These are phyloP conservation scores for Tritrichomonas musculus DNA, from an alignment of 208 protist genomes.

Conservation along the genomic window DNA sequence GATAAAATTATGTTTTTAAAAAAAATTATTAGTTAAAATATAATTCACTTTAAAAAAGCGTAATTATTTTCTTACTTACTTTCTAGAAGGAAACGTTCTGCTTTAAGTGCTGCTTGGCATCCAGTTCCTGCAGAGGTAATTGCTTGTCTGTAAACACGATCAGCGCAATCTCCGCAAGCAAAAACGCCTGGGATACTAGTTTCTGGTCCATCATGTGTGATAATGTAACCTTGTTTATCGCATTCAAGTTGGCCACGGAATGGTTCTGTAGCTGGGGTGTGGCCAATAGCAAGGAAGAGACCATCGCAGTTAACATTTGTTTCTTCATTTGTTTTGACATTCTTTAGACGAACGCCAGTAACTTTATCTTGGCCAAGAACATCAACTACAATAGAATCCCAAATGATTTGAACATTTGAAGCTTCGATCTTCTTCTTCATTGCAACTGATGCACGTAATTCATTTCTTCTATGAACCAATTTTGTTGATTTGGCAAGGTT, in stretches of 20 bases:
- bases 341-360: conserved; percentile 37
- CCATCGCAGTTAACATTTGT: conserved; percentile 47
- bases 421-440: conserved; percentile 57
- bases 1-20: too few relatives aligned
- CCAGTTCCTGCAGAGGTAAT: conserved; percentile 68
- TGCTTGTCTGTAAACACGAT: conserved; percentile 66
- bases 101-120: conserved; percentile 67
- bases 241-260: conserved; percentile 49
- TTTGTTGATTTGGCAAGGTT: conserved; percentile 57
- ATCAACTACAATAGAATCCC: conserved; percentile 49
- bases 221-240: conserved; percentile 64
- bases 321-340: conserved; percentile 34
- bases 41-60: too few relatives aligned
- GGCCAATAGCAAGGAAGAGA: conserved; percentile 70
- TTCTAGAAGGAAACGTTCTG: conserved; percentile 59
- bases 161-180: conserved; percentile 64
- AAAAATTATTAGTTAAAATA: too few relatives aligned
- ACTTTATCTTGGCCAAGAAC: conserved; percentile 46
- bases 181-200: conserved; percentile 64
- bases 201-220: conserved; percentile 38
- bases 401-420: conserved; percentile 47
- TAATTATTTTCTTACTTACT: too few relatives aligned
- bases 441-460: conserved; percentile 62
- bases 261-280: conserved; percentile 58
- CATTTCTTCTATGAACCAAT: conserved; percentile 62